Conservation (phyloP, 129 eudicot genomes). For the carrot (Daucus carota) region DH1_v3.0 NC_030388.2:30589501-30590000, state of each 20-base stretch:
- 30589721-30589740: background rate
- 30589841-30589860: too few species aligned
- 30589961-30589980: too few species aligned
- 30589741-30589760: background rate
- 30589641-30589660: background rate
- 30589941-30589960: too few species aligned
- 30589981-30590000: conserved; percentile 14
- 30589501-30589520: background rate
- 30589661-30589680: conserved; percentile 1
- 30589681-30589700: background rate
- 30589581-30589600: conserved; percentile 7
- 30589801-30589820: too few species aligned
- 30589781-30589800: too few species aligned
- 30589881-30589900: too few species aligned
- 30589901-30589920: too few species aligned
- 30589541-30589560: conserved; percentile 9
- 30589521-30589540: background rate
- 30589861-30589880: too few species aligned
- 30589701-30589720: background rate
- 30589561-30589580: conserved; percentile 5
- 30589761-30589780: too few species aligned
- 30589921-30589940: too few species aligned
- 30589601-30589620: background rate
- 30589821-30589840: too few species aligned
- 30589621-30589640: background rate